Base-by-base conservation (phyloP, 108 stramenopile genomes). In the Stephanodiscus triporus region DNA sequence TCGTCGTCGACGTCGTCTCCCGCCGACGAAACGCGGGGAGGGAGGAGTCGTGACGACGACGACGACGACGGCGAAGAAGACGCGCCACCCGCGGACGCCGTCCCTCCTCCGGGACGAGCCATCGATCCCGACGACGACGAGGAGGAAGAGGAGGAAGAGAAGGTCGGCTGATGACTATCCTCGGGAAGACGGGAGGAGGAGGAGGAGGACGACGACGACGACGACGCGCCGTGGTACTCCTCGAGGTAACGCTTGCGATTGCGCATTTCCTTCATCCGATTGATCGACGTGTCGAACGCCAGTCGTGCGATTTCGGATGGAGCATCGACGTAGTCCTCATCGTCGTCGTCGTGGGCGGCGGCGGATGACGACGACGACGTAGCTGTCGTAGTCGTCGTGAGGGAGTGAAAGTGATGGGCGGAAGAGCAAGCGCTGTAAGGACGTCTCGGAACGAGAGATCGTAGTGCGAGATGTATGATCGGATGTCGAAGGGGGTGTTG, bases 391-490 rank as follows among this genome's bases (percentile, higher is more conserved):
- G 61, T 32, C 36, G 37, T 32, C 37, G 73, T 60, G 7, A 45
- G 50, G 19, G 2, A 11, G 56, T 77, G 80, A 36, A 77, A 73
- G 58, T 73, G 61, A n/a, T 73, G 73, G 10, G 54, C 87, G 75
- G 43, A 84, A 77, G 40, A 90, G 65, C 22, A 93, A 70, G 19
- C 91, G 85, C 66, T 87, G 85, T 24, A 93, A 74, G 34, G 76
- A 73, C n/a, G 86, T 89, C 67, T 89, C 88, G 51, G 83, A 84
- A 42, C 23, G 37, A 45, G n/a, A 85, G 34, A n/a, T 72, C 66
- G 65, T 92, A 92, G 53, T 83, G 86, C 17, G 72, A 68, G 50
- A 92, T 89, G 73, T 92, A 92, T n/a, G 84, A 55, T 42, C 80
- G 74, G 47, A 92, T 72, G 76, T 92, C 89, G 80, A 91, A 83